Conservation (phyloP, 225 moss, liverwort and hornwort species). For the Polytrichum commune region DNA sequence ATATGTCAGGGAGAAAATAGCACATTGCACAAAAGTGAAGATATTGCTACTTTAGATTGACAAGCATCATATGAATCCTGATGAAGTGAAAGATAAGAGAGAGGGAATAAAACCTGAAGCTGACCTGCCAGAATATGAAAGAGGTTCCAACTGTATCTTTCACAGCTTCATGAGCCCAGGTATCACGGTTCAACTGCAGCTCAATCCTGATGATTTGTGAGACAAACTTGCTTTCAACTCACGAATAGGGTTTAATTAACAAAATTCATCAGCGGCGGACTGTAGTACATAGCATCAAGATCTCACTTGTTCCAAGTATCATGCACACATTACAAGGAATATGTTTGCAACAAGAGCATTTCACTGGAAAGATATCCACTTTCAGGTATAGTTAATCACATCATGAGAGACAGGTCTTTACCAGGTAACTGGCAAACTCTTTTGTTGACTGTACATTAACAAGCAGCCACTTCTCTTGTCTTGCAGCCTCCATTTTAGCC, state of each 20-base stretch:
- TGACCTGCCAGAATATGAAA: slow-evolving; percentile 98
- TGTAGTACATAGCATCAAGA: no score
- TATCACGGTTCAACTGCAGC: slow-evolving; percentile 94
- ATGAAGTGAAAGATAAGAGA: no score
- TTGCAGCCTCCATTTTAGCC: slow-evolving; percentile 95
- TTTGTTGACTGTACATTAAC: slow-evolving; percentile 93
- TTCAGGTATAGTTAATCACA: no score
- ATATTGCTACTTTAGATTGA: no score
- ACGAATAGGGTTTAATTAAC: no score
- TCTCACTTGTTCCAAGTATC: no score
- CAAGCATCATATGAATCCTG: no score
- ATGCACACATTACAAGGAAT: background rate
- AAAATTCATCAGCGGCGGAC: no score
- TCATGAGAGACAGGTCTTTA: slow-evolving; percentile 13
- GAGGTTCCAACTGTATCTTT: slow-evolving; percentile 97
- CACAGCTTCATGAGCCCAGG: slow-evolving; percentile 99
- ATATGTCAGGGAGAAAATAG: no score
- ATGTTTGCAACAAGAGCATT: slow-evolving; percentile 1
- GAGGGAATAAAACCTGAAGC: slow-evolving; percentile 17
- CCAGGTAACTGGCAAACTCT: slow-evolving; percentile 95
- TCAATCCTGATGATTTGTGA: slow-evolving; percentile 14
- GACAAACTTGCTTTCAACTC: no score
- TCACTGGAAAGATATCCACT: background rate
- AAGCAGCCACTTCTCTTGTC: slow-evolving; percentile 92
- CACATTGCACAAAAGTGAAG: no score